These are phyloP conservation scores for Neurospora tetraspora DNA, from an alignment of 495 filamentous ascomycete species.

Conservation along the genomic window DNA sequence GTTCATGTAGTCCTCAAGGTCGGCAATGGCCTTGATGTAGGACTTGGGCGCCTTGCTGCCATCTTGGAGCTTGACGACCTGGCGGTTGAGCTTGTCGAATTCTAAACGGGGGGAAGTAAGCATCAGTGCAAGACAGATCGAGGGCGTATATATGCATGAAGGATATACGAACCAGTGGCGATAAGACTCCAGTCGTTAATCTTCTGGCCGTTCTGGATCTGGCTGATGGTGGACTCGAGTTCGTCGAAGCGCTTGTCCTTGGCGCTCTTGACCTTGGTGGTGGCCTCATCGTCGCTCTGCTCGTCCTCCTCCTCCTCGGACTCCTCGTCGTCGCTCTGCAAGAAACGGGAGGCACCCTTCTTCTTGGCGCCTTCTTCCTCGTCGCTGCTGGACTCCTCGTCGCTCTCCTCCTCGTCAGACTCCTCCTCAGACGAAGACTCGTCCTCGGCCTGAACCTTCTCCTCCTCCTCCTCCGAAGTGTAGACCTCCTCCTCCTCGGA, in stretches of 20 bases:
- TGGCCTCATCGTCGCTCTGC: conserved; percentile 65
- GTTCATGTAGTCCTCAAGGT: conserved; percentile 92
- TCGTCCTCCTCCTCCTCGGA: conserved; percentile 52
- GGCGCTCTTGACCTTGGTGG: conserved; percentile 81
- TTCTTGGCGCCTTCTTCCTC: conserved; percentile 52
- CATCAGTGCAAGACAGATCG: neutral
- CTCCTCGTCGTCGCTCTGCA: conserved; percentile 56
- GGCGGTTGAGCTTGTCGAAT: conserved; percentile 94
- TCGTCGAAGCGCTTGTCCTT: conserved; percentile 96
- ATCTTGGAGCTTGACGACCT: conserved; percentile 68
- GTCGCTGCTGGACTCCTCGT: conserved; percentile 52
- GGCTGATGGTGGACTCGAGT: conserved; percentile 74
- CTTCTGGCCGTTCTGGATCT: conserved; percentile 93
- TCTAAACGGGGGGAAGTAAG: conserved; percentile 41
- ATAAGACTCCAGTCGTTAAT: conserved; percentile 96
- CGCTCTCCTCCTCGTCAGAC: conserved; percentile 44
- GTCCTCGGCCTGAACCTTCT: conserved; percentile 38
- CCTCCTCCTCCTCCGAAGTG: conserved; percentile 58
- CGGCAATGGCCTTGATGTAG: conserved; percentile 86
- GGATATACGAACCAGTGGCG: conserved; percentile 57
- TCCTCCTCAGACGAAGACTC: conserved; percentile 29
- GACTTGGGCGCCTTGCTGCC: conserved; percentile 71
- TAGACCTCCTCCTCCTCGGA: conserved; percentile 89
- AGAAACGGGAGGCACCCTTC: conserved; percentile 67
- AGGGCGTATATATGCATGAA: neutral